phyloP scores from a whole-genome alignment of 2,329 filamentous ascomycete genomes.

The Monilinia fructicola region DNA sequence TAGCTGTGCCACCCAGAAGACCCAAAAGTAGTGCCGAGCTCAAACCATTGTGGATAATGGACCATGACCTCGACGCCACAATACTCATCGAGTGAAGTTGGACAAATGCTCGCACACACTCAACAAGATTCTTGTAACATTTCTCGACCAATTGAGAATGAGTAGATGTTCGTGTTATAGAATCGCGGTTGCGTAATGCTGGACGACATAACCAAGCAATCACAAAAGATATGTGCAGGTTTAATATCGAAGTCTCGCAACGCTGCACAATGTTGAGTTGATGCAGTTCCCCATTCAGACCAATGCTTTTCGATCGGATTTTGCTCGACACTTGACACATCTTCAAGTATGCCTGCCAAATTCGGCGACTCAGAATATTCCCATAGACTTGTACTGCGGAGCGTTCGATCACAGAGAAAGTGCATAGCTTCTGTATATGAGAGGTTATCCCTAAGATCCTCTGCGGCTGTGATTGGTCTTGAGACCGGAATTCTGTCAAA shows the following conservation, averaged over 20 bases:
- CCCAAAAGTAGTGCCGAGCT: conserved; percentile 7
- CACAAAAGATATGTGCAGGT: conserved; percentile 6
- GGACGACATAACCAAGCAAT: conserved; percentile 9
- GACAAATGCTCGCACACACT: conserved; percentile 6
- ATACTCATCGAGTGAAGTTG: conserved; percentile 12
- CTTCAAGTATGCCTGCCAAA: neutral
- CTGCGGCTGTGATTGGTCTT: conserved; percentile 40
- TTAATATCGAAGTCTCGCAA: neutral
- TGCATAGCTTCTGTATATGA: conserved; percentile 4
- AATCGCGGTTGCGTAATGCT: neutral
- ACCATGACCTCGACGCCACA: neutral
- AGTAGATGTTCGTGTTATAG: neutral
- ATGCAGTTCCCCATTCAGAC: neutral
- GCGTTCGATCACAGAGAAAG: neutral
- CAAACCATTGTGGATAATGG: conserved; percentile 2
- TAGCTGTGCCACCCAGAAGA: neutral
- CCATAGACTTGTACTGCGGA: neutral
- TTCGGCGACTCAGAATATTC: neutral
- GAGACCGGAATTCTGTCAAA: conserved; percentile 32
- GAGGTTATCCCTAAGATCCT: neutral
- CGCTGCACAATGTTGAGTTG: neutral
- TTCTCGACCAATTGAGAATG: neutral
- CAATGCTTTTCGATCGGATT: neutral
- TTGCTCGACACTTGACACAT: neutral
- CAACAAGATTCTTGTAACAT: conserved; percentile 12